phyloP scores from a whole-genome alignment of 805 yeast species.

The Teunomyces tritomae region DNA sequence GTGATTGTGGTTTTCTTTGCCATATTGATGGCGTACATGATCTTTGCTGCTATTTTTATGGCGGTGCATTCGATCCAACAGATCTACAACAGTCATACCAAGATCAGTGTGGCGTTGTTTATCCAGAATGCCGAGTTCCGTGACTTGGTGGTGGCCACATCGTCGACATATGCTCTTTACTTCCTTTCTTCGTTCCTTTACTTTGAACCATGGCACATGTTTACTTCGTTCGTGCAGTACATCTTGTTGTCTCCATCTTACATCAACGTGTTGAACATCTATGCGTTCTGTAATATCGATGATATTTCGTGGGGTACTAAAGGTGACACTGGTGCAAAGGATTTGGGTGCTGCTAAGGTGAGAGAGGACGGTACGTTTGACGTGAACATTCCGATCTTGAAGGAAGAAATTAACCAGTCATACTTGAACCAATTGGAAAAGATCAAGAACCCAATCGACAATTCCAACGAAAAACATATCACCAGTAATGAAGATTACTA shows the following conservation, averaged over 20 bases:
- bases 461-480: conserved; percentile 21
- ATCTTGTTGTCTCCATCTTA: conserved; percentile 52
- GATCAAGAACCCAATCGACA: conserved; percentile 45
- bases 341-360: conserved; percentile 53
- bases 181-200: conserved; percentile 57
- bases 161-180: conserved; percentile 61
- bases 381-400: conserved; percentile 49
- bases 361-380: conserved; percentile 56
- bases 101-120: conserved; percentile 45
- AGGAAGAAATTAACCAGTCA: conserved; percentile 53
- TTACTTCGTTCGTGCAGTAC: conserved; percentile 53
- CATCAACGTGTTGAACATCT: conserved; percentile 57
- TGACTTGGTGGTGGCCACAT: conserved; percentile 55
- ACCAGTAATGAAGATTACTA: conserved; percentile 44
- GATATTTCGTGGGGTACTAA: conserved; percentile 78
- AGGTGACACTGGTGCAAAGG: conserved; percentile 59
- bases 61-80: conserved; percentile 50
- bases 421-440: conserved; percentile 51
- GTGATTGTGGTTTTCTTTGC: conserved; percentile 56
- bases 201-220: conserved; percentile 66
- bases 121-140: conserved; percentile 45
- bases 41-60: conserved; percentile 56
- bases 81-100: conserved; percentile 31
- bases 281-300: conserved; percentile 69
- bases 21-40: conserved; percentile 56